Percentiles rank a stretch among this genome's conserved stretches.
These are phyloP conservation scores for Amanita pallidorosea DNA, from an alignment of 768 basidiomycete genomes.

Conservation along the genomic window DNA sequence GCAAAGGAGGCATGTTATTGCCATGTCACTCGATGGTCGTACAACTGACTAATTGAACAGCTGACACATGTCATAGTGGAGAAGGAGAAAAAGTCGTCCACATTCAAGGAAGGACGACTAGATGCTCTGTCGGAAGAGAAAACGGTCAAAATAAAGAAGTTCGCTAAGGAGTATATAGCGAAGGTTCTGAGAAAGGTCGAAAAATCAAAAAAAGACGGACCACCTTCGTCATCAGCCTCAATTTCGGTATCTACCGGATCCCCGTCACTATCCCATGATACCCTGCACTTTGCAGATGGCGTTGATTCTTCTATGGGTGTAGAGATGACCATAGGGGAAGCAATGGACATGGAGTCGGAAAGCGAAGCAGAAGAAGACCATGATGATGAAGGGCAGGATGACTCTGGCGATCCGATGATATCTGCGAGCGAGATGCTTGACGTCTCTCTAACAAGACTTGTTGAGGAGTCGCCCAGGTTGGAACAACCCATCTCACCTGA, in stretches of 20 bases:
- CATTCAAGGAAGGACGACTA: conserved; percentile 63
- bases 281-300: conserved; percentile 29
- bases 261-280: conserved; percentile 28
- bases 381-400: neutral
- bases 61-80: conserved; percentile 80
- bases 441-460: neutral
- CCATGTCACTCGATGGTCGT: neutral
- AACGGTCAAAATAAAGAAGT: conserved; percentile 80
- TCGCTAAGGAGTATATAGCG: conserved; percentile 80
- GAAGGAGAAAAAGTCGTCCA: conserved; percentile 88
- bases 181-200: conserved; percentile 68
- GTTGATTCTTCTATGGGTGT: conserved; percentile 26
- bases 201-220: conserved; percentile 29
- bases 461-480: neutral
- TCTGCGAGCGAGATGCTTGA: neutral
- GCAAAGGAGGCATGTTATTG: conserved; percentile 75
- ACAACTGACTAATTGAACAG: conserved; percentile 28
- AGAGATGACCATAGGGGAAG: conserved; percentile 14
- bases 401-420: neutral
- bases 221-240: conserved; percentile 13
- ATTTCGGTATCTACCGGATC: conserved; percentile 17
- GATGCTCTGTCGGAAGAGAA: conserved; percentile 83
- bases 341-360: conserved; percentile 6
- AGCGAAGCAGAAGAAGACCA: conserved; percentile 1
- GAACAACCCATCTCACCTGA: conserved; percentile 1